Base-by-base conservation (phyloP, 2,329 filamentous ascomycete genomes). In the Trematosphaeria pertusa region DNA sequence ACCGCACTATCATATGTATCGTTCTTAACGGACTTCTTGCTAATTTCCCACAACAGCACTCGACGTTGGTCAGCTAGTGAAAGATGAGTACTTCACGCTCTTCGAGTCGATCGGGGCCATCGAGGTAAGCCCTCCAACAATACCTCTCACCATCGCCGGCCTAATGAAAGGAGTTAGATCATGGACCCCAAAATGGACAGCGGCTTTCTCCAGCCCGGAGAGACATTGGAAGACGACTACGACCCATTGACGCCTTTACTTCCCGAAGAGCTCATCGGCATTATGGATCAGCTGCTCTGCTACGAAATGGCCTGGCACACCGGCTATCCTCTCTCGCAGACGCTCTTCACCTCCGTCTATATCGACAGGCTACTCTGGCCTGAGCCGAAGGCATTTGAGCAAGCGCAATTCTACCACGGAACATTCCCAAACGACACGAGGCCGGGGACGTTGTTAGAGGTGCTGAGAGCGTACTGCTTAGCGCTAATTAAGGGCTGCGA, bases 181-280 rank as follows among this genome's bases (percentile, higher is more conserved):
- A 97, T 97, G 90, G 94, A 99, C 66, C 87, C 89, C 1, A 99
- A 97, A 74, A 99, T 99, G 94, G 94, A 99, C 72, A 97, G 91
- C 66, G 94, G 94, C 20, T 91, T 87, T 56, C 78, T 95, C 5
- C 81, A 84, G 15, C 84, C 87, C 6, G 88, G 87, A 21, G 90
- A 96, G 64, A 85, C 86, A n/a, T 82, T 93, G 24, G 89, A 96
- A 49, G 87, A 93, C 54, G 82, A 88, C 39, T 96, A 93, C 71
- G 87, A 96, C 64, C 83, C 91, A 31, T 76, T 83, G 33, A 78
- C 80, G 36, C 76, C 82, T 5, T 75, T 96, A 31, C 77, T 87
- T 11, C 88, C 91, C 0, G 84, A 88, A 59, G 87, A 99, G 71
- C 84, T 96, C 1, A 76, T 99, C 43, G 93, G 94, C 22, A 91